Evolutionary conservation across 257 asterid species (phyloP).

Genomic region (Solanum acaule): DNA sequence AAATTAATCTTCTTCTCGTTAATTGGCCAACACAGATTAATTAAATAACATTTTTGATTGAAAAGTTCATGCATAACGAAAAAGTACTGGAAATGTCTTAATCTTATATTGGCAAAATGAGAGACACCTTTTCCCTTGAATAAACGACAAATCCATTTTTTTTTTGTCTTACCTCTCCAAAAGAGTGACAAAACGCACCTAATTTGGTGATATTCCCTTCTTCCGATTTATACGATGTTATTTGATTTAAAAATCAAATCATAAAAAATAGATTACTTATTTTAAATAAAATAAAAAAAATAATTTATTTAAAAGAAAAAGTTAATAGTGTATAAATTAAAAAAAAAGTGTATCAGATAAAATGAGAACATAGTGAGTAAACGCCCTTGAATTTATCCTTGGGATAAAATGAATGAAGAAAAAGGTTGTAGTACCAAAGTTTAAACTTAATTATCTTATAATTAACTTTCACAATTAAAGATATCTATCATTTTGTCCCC

Average conservation of each 20-base stretch:
- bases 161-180: neutral
- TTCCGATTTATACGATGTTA: neutral
- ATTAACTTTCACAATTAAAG: neutral
- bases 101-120: neutral
- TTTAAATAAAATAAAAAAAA: neutral
- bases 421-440: neutral
- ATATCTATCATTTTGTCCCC: neutral
- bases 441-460: neutral
- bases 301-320: neutral
- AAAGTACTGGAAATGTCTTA: neutral
- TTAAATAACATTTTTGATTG: neutral
- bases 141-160: neutral
- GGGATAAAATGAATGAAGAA: neutral
- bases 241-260: neutral
- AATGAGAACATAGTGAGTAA: too few relatives aligned
- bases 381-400: neutral
- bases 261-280: neutral
- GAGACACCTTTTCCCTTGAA: neutral
- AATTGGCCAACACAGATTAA: neutral
- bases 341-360: too few relatives aligned
- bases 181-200: neutral
- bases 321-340: neutral
- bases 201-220: neutral
- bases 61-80: neutral
- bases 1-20: neutral